phyloP scores from a whole-genome alignment of 768 basidiomycete genomes.

The Collybia nuda region DNA sequence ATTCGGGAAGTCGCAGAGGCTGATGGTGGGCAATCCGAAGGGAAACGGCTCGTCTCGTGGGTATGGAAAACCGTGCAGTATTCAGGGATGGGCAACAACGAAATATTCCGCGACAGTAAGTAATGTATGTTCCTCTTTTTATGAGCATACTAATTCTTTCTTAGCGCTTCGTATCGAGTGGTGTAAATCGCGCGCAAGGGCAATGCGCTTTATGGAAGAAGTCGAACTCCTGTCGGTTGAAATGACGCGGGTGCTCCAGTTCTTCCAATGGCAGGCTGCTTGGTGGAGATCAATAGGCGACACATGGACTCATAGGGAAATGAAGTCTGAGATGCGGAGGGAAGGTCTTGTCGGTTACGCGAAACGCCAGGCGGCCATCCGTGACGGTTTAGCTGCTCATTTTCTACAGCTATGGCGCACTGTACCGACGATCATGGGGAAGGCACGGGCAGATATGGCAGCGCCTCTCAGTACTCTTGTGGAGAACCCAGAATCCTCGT shows the following conservation, averaged over 20 bases:
- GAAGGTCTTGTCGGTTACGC: constrained; percentile 11
- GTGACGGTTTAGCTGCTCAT: neutral
- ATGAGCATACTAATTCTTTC: too few relatives aligned
- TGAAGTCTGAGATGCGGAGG: neutral
- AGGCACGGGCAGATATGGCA: too few relatives aligned
- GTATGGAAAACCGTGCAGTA: constrained; percentile 14
- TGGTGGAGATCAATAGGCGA: constrained; percentile 9
- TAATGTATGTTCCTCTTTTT: neutral
- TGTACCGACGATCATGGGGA: too few relatives aligned
- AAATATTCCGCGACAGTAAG: neutral
- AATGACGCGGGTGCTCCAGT: constrained; percentile 16
- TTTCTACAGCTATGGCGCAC: neutral
- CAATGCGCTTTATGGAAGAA: constrained; percentile 19
- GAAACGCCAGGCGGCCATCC: constrained; percentile 4
- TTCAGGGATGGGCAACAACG: too few relatives aligned
- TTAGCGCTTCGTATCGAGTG: constrained; percentile 17
- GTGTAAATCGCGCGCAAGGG: constrained; percentile 19
- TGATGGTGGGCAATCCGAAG: constrained; percentile 2
- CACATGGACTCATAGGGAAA: neutral
- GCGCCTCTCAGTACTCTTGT: too few relatives aligned
- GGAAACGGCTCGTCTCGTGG: constrained; percentile 10
- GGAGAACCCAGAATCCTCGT: too few relatives aligned
- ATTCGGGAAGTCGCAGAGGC: constrained; percentile 9
- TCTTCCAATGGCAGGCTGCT: constrained; percentile 12
- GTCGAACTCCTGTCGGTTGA: constrained; percentile 21